Base-by-base conservation (phyloP, 208 protist genomes). In the Wallacemonas collosoma region DNA sequence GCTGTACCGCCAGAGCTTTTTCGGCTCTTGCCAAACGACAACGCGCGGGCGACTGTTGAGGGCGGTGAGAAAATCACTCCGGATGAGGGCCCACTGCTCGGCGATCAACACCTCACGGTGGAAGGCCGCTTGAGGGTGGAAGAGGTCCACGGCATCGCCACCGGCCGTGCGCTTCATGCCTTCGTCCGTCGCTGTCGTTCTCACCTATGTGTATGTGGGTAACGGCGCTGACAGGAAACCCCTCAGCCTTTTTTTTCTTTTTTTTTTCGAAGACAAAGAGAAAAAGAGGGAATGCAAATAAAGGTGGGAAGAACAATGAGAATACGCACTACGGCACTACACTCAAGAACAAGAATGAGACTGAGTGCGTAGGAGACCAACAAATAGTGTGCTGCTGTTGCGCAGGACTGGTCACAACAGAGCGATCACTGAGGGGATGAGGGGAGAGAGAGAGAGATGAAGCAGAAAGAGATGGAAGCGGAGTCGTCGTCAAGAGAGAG, bases 1-100 rank as follows among this genome's bases (percentile, higher is more conserved):
- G 48, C 86, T 85, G 75, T 96, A 88, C 1, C 91, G 88, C 88
- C 91, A 93, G 45, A 96, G 83, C 75, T 94, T 96, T 15, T 75
- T 73, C 50, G 89, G 89, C 62, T 96, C 91, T 26, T 81, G 60
- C 80, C 89, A 95, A 35, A 65, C 45, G 51, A 87, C 71, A 1
- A 60, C 68, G 17, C 35, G 38, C 50, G 73, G 47, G 67, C 41
- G 14, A 26, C 55, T 45, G 53, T 72, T 68, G 36, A 95, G 80
- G 9, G 63, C 79, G 17, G 76, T 80, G n/a, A 93, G 60, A 61
- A 95, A 95, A 7, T 85, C 83, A 45, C 75, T 77, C 41, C 91
- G 86, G 53, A 95, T 88, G 2, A 50, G 47, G 4, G 82, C 72
- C 89, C 91, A 95, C 71, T 88, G 65, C 75, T 91, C 66, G 14